Percentiles rank a stretch among this genome's conserved stretches.
phyloP scores from a whole-genome alignment of 2,329 filamentous ascomycete genomes.

The Colletotrichum sublineola region DNA sequence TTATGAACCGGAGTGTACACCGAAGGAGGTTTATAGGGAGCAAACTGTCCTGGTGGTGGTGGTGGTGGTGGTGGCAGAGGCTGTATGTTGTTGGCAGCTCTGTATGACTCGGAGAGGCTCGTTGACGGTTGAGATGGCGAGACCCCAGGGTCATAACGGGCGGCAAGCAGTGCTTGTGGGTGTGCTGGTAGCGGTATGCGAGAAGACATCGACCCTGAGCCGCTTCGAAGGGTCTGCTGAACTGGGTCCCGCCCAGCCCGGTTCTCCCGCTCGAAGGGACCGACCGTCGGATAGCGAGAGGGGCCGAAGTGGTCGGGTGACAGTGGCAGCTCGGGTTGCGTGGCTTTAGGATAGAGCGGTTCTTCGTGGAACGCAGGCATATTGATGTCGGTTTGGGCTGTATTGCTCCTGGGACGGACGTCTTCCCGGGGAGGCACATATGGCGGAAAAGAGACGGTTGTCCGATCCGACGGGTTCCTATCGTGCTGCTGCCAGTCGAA shows the following conservation, averaged over 20 bases:
- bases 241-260: background rate
- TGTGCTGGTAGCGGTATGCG: background rate
- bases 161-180: background rate
- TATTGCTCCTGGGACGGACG: background rate
- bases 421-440: background rate
- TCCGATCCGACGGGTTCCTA: background rate
- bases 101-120: background rate
- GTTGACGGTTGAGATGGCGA: background rate
- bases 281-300: background rate
- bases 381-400: background rate
- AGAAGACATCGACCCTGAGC: background rate
- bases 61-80: background rate
- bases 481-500: background rate
- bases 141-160: background rate
- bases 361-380: background rate
- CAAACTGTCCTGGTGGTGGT: background rate
- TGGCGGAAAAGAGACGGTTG: background rate
- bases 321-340: background rate
- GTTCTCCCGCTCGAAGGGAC: background rate
- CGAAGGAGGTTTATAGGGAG: background rate
- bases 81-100: background rate
- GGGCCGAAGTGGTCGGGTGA: no score
- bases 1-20: background rate
- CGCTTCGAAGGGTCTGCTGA: background rate
- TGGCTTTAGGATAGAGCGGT: background rate